Base-by-base conservation (phyloP, 768 basidiomycete species). In the Panus rudis region DNA sequence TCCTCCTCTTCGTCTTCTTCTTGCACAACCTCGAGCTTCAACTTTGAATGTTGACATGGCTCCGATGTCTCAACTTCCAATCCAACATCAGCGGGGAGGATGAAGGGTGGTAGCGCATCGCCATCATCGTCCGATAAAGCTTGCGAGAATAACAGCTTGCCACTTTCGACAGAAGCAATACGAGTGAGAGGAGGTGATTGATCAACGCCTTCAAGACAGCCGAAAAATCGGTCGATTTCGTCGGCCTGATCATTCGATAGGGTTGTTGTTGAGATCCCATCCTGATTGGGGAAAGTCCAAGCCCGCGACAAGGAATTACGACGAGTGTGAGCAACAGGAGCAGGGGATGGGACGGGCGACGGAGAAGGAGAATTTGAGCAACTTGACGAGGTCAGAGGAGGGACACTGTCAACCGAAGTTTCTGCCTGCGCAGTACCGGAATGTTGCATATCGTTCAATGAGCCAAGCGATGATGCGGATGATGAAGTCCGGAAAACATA, bases 211-310 rank as follows among this genome's bases (percentile, higher is more conserved):
- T 72, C 73, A 48, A 76, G 53, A 43, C 85, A 90, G 32, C 75
- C 79, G 52, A 90, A 90, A 71, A 90, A 90, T 25, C 69, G 72
- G 57, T 90, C 87, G 7, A 84, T 66, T n/a, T 79, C 74, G 16
- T 76, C 70, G 4, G 53, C 41, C 52, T 50, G 34, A 2, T 63
- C 47, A 10, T 42, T 23, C 3, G 32, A 32, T 2, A 47, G 38
- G 2, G 47, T 49, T 27, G 55, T 49, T 11, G 52, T 48, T 4
- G 33, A 17, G 33, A 7, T 20, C 6, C 16, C 16, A 6, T 35
- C 33, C 46, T 48, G 21, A 41, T 40, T 16, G 28, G 53, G 53
- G 60, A 87, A 88, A 0, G 80, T 78, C 84, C 84, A 87, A 0
- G 69, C 69, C 62, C 75, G 79, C n/a, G 76, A 76, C 19, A 85